Evolutionary conservation across 768 basidiomycete species (phyloP).

Genomic region (Flagelloscypha sp.): DNA sequence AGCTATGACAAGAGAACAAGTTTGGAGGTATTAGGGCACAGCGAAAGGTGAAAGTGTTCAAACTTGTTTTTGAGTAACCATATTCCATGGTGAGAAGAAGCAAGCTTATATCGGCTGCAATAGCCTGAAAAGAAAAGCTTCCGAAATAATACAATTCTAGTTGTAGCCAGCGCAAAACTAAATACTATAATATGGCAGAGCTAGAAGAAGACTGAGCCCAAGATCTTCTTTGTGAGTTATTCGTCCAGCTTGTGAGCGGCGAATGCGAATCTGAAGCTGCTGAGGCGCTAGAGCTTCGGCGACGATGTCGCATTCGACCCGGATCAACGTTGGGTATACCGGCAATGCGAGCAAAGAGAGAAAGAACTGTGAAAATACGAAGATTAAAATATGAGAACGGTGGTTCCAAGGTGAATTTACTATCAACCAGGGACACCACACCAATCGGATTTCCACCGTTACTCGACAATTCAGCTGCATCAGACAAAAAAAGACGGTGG

Average conservation of each 20-base stretch:
- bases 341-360: slow-evolving; percentile 68
- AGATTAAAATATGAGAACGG: slow-evolving; percentile 1
- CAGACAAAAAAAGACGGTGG: slow-evolving; percentile 71
- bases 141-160: no score
- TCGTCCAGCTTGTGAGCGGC: slow-evolving; percentile 8
- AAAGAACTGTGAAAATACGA: slow-evolving; percentile 46
- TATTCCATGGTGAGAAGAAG: no score
- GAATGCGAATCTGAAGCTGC: no score
- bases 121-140: no score
- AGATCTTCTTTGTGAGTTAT: not conserved
- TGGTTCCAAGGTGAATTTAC: slow-evolving; percentile 30
- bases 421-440: slow-evolving; percentile 77
- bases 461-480: slow-evolving; percentile 42
- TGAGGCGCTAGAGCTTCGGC: slow-evolving; percentile 71
- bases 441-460: slow-evolving; percentile 50
- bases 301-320: slow-evolving; percentile 68
- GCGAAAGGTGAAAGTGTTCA: no score
- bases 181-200: no score
- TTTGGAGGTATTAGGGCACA: no score
- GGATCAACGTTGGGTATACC: slow-evolving; percentile 72
- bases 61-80: no score
- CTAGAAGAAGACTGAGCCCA: no score
- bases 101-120: no score
- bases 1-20: no score
- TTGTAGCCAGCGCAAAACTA: no score